Base-by-base conservation (phyloP, 345 rosid species). In the Anacardium occidentale region DNA sequence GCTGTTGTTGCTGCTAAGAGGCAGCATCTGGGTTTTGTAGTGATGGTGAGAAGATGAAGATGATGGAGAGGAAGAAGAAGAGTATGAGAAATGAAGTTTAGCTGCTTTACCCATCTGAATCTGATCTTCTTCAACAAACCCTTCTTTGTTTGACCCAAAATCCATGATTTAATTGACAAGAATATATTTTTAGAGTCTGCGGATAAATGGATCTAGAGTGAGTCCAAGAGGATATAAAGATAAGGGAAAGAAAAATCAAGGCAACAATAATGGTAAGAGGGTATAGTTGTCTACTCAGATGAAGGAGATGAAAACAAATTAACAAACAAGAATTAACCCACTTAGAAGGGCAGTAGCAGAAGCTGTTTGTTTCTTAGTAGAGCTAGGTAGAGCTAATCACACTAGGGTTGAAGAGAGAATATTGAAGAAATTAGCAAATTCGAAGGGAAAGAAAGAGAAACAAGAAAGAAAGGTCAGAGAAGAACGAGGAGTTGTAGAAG, bases 1-100 rank as follows among this genome's bases (percentile, higher is more conserved):
- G 32, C 32, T 29, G n/a, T n/a, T n/a, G 75, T 25, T 74, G 77
- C 50, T 64, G 56, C 20, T 54, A 52, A 58, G 67, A 71, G 66
- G 68, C 65, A 44, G 47, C 57, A 68, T 25, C 42, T 48, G 74
- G 78, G 58, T n/a, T 70, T 61, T 73, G 64, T 72, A 44, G 11
- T 66, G 34, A 26, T 45, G 22, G 15, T 48, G 74, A 42, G 75
- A 68, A 48, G 82, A 75, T 11, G 83, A 73, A 26, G 81, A 70
- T 1, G 83, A 80, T 15, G 80, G 69, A 54, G 79, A 81, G 29
- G 81, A 73, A 3, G 83, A 77, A 25, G 82, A 81, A 18, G 83
- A 74, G 63, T 57, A 67, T 0, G 78, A 68, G 66, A 72, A 65
- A 10, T 81, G 81, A 29, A 71, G 70, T 75, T 73, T 74, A 56